Evolutionary conservation across 345 rosid genomes (phyloP).

Genomic region (Ceriops tagal): DNA sequence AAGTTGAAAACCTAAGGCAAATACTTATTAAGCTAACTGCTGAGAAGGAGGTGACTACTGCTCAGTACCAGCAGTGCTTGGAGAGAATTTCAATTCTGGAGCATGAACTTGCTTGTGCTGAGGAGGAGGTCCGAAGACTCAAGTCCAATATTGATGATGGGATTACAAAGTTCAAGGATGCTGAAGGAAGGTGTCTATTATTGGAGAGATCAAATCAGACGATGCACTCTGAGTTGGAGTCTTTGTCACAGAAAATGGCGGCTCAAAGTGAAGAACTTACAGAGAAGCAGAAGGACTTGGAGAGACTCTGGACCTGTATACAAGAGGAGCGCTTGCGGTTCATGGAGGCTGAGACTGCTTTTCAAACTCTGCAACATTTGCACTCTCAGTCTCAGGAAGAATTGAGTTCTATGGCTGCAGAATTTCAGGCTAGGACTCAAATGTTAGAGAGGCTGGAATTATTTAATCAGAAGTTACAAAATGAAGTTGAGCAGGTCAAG

Average conservation of each 20-base stretch:
- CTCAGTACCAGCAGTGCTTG: constrained; percentile 66
- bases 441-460: constrained; percentile 64
- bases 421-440: constrained; percentile 56
- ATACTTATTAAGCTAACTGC: constrained; percentile 49
- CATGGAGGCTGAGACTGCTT: constrained; percentile 95
- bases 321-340: constrained; percentile 88
- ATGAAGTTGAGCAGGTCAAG: constrained; percentile 53
- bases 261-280: constrained; percentile 67
- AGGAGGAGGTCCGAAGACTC: constrained; percentile 71
- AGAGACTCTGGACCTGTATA: constrained; percentile 73
- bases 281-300: constrained; percentile 86
- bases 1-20: constrained; percentile 64
- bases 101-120: constrained; percentile 49
- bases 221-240: constrained; percentile 66
- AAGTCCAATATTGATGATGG: constrained; percentile 64
- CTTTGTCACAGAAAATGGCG: constrained; percentile 52
- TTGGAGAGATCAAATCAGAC: constrained; percentile 76
- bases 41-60: constrained; percentile 65
- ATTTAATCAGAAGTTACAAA: constrained; percentile 48
- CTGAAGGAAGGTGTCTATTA: constrained; percentile 74
- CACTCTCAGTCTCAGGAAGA: constrained; percentile 98
- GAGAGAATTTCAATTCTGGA: constrained; percentile 68
- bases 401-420: constrained; percentile 61
- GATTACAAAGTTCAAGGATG: constrained; percentile 56
- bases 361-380: constrained; percentile 89